Percentiles rank a stretch among this genome's conserved stretches.
phyloP scores from a whole-genome alignment of 1,284 basidiomycete species.

The Phlebopus sp. region DNA sequence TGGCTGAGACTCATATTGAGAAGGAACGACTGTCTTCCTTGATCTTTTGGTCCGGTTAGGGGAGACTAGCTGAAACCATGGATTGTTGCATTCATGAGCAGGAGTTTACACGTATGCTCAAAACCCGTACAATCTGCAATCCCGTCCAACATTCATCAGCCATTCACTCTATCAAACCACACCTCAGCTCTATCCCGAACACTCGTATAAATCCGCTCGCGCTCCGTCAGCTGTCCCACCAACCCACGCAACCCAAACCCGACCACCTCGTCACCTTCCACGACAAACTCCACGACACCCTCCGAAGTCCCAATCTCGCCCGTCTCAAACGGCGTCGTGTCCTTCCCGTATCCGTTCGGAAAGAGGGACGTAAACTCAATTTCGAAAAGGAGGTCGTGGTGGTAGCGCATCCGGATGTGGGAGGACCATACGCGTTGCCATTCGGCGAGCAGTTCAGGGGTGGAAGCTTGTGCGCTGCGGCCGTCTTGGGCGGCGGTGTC shows the following conservation, averaged over 20 bases:
- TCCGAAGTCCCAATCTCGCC: slow-evolving; percentile 6
- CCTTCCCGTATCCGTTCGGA: slow-evolving; percentile 29
- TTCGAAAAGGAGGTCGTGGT: slow-evolving; percentile 13
- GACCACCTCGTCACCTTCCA: slow-evolving; percentile 19
- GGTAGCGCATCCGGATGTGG: slow-evolving; percentile 26
- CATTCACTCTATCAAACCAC: slow-evolving; percentile 30
- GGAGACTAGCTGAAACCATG: no score
- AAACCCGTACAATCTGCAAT: no score
- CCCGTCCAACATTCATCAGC: no score
- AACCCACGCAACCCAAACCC: slow-evolving; percentile 27
- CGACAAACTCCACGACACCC: slow-evolving; percentile 19
- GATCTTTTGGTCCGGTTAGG: no score
- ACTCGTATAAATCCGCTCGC: slow-evolving; percentile 9
- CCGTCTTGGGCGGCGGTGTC: slow-evolving; percentile 7
- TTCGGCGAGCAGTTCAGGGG: slow-evolving; percentile 23
- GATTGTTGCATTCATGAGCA: no score
- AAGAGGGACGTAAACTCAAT: slow-evolving; percentile 20
- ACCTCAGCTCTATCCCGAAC: slow-evolving; percentile 23
- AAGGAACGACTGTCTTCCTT: no score
- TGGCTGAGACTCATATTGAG: no score
- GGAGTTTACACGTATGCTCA: no score
- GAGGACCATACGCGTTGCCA: slow-evolving; percentile 28
- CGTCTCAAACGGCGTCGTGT: slow-evolving; percentile 28
- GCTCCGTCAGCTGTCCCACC: slow-evolving; percentile 14
- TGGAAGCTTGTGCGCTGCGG: no score